Evolutionary conservation across 192 early-diverging fungal genomes (phyloP).

Genomic region (Entomortierella beljakovae): DNA sequence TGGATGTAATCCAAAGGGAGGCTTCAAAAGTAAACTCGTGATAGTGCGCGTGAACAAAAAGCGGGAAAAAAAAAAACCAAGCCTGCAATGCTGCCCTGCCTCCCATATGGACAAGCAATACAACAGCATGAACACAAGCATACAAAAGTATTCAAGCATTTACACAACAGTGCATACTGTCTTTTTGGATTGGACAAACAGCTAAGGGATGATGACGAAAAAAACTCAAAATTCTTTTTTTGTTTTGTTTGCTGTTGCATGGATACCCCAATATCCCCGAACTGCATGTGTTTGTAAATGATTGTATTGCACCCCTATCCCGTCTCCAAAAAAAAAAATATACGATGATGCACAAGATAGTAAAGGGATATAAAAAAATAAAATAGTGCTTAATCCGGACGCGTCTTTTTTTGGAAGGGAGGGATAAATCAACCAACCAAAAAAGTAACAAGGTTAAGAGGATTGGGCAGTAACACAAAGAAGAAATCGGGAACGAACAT

Average conservation of each 20-base stretch:
- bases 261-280: not conserved
- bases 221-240: not conserved
- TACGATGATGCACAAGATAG: too few species aligned
- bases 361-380: not conserved
- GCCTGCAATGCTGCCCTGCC: not conserved
- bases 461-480: not conserved
- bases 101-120: too few species aligned
- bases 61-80: not conserved
- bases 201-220: slow-evolving; percentile 4
- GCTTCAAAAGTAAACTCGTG: not conserved
- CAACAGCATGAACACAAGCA: too few species aligned
- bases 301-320: not conserved
- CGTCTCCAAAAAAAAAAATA: too few species aligned
- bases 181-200: not conserved
- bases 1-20: not conserved
- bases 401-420: not conserved
- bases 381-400: slow-evolving; percentile 1
- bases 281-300: not conserved
- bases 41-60: slow-evolving; percentile 15
- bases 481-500: not conserved
- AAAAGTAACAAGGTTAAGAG: not conserved
- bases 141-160: not conserved
- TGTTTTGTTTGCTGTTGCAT: not conserved
- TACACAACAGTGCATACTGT: slow-evolving; percentile 1
- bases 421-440: not conserved